A percentile compares a stretch with the other conserved stretches of the same genome.
These are phyloP conservation scores for Solanum neorickii DNA, from an alignment of 257 asterid genomes.

Conservation along the genomic window DNA sequence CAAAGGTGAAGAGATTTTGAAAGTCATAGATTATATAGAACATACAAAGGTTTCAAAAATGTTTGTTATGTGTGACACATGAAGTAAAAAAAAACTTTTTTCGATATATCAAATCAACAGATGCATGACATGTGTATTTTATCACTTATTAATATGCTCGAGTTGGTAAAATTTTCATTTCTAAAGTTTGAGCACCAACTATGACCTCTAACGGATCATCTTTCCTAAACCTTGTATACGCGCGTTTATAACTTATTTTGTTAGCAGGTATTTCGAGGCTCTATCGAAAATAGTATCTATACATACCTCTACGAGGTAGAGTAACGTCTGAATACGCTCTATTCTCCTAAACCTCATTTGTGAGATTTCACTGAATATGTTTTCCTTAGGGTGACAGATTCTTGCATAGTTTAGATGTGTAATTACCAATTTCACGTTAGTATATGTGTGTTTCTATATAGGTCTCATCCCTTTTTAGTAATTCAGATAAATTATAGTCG, in stretches of 20 bases:
- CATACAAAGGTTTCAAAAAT: background rate
- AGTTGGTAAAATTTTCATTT: background rate
- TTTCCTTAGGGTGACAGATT: background rate
- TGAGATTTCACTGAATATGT: background rate
- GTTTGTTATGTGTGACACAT: background rate
- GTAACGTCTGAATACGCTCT: background rate
- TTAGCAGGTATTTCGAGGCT: background rate
- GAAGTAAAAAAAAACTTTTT: background rate
- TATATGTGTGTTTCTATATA: background rate
- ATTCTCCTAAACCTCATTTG: background rate
- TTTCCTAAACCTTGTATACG: background rate
- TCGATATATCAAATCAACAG: background rate
- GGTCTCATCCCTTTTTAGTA: background rate
- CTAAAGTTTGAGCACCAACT: background rate
- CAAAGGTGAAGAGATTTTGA: constrained; percentile 12
- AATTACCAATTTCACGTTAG: background rate
- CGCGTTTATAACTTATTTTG: background rate
- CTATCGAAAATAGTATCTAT: background rate
- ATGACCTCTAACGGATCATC: background rate
- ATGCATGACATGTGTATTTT: background rate
- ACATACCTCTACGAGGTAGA: background rate
- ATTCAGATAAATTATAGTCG: background rate
- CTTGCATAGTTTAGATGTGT: background rate
- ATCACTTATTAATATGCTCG: background rate
- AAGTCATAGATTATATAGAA: constrained; percentile 6